Evolutionary conservation across 1,284 basidiomycete species (phyloP).

Genomic region (Ceratobasidium sp.): DNA sequence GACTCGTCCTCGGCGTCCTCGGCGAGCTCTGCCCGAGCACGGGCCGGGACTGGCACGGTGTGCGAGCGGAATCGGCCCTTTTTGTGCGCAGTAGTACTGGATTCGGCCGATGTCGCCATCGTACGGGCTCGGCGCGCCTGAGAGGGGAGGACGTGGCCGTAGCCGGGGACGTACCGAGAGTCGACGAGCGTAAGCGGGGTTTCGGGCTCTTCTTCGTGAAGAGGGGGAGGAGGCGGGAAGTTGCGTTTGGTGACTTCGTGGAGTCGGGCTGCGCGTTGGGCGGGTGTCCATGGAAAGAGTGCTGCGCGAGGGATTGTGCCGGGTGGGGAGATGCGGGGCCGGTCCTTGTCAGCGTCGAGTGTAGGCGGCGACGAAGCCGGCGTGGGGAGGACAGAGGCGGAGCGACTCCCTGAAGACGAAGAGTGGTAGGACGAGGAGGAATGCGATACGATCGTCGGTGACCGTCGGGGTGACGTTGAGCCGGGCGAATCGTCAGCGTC

Average conservation of each 20-base stretch:
- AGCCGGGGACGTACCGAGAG: conserved; percentile 36
- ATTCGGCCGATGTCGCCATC: not conserved
- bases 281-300: conserved; percentile 41
- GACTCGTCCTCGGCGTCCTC: not conserved
- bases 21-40: not conserved
- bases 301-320: conserved; percentile 25
- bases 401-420: conserved; percentile 7
- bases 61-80: conserved; percentile 14
- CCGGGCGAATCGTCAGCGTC: conserved; percentile 10
- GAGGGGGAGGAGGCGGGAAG: conserved; percentile 2
- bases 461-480: not conserved
- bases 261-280: conserved; percentile 31
- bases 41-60: conserved; percentile 24
- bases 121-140: not conserved
- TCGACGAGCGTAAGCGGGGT: conserved; percentile 35
- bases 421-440: not conserved
- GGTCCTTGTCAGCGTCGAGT: not conserved
- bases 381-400: not conserved
- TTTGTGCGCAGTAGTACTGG: not conserved
- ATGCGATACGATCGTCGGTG: not conserved
- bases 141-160: conserved; percentile 7
- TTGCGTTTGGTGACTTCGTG: conserved; percentile 20
- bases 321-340: conserved; percentile 24
- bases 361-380: not conserved
- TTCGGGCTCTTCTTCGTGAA: conserved; percentile 12